Evolutionary conservation across 164 flowering plant species (phyloP), one percentile per base, ranked within the genome.

Genomic region (Santalum album): DNA sequence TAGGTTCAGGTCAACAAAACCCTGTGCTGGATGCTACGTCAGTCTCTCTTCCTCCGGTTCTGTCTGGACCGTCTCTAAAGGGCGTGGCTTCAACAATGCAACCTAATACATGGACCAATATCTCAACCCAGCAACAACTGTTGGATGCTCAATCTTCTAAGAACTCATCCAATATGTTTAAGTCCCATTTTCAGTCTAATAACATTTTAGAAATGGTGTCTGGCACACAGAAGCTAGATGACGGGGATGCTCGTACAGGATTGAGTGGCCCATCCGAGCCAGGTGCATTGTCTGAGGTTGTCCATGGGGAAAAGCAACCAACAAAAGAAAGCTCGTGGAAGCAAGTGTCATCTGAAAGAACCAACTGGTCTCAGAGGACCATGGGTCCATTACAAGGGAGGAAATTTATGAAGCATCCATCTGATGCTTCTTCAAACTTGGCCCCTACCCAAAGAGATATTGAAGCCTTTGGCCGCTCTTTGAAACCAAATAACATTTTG

Each of bases 381-480:
- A 15, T 15, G 25, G 55, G 6, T 58, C 54, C 25, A 43, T 51
- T 52, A 47, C 65, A 55, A 25, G 69, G 48, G 24, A 65, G 53
- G 49, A 70, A 54, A 45, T 32, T 63, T 50, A 19, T 36, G 51
- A 44, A 58, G 25, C 48, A 26, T 56, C 34, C 32, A 19, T 35
- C 65, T 49, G 71, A 60, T 19, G 51, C 59, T 42, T 57, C 73
- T 42, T 56, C 59, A 22, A 60, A 39, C 55, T 52, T 66, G 53
- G 51, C 71, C 47, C 50, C 62, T 52, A 54, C 63, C 35, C 59
- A 69, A 40, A 71, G 71, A 62, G 79, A 77, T 50, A 64, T 69
- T 56, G 83, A 84, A 72, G 77, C 79, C 27, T 77, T 76, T 76
- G 86, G 88, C 25, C 81, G 67, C 35, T 71, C 83, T 57, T 50